These are phyloP conservation scores for Coemansia reversa DNA, from an alignment of 192 early-diverging fungal genomes.

Conservation along the genomic window DNA sequence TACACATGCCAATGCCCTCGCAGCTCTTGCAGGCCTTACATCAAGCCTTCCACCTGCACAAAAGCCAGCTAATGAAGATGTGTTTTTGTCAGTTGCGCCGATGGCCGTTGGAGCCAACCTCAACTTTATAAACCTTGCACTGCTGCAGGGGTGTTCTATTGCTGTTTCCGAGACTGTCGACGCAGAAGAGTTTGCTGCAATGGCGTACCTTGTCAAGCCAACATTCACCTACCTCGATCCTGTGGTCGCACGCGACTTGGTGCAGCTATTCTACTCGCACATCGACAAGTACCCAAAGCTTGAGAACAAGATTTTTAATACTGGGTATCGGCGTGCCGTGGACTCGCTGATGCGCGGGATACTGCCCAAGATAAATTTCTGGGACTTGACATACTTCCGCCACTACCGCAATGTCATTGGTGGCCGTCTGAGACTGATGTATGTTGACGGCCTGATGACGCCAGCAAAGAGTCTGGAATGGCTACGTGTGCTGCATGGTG, in stretches of 20 bases:
- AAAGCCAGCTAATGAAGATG: conserved; percentile 26
- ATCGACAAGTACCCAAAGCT: conserved; percentile 41
- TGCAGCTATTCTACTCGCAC: conserved; percentile 46
- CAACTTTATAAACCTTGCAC: conserved; percentile 35
- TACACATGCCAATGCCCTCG: conserved; percentile 44
- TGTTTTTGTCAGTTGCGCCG: conserved; percentile 34
- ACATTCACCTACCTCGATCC: conserved; percentile 38
- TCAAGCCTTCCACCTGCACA: conserved; percentile 28
- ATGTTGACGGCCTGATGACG: conserved; percentile 28
- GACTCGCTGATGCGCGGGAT: conserved; percentile 46
- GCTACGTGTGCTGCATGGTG: conserved; percentile 42
- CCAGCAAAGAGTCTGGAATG: conserved; percentile 43
- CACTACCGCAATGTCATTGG: conserved; percentile 55
- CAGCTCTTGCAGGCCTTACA: conserved; percentile 29
- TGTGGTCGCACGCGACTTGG: conserved; percentile 31
- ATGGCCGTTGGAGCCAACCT: conserved; percentile 34
- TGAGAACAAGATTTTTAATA: conserved; percentile 38
- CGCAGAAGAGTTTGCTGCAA: conserved; percentile 32
- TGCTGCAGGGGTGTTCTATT: conserved; percentile 34
- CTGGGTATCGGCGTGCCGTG: conserved; percentile 28
- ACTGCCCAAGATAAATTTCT: conserved; percentile 28
- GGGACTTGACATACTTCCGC: conserved; percentile 53
- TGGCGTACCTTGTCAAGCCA: conserved; percentile 36
- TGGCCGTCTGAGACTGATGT: conserved; percentile 43
- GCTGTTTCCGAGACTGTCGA: conserved; percentile 39